These are phyloP conservation scores for Cyclostephanos invisitatus DNA, from an alignment of 108 stramenopile genomes.

Conservation along the genomic window DNA sequence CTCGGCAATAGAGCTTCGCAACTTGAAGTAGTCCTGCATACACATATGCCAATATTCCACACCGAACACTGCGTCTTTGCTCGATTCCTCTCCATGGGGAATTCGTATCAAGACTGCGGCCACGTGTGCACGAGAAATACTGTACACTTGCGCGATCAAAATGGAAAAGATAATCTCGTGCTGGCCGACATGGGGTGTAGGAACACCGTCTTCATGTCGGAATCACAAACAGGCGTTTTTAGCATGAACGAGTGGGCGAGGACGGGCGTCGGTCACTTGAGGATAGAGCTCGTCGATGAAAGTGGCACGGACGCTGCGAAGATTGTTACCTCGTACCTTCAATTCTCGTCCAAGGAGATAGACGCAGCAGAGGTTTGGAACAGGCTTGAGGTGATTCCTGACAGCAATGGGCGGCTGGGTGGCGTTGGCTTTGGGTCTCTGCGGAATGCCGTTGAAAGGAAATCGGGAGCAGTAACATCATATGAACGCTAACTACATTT, in stretches of 20 bases:
- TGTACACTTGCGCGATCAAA: constrained; percentile 73
- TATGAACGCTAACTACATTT: constrained; percentile 4
- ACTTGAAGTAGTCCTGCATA: constrained; percentile 72
- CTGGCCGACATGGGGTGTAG: constrained; percentile 85
- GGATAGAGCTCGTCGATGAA: constrained; percentile 82
- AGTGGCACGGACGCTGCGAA: constrained; percentile 40
- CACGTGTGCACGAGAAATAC: constrained; percentile 77
- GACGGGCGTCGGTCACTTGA: constrained; percentile 54
- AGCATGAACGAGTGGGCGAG: constrained; percentile 54
- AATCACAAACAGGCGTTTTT: constrained; percentile 68
- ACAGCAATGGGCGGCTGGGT: constrained; percentile 12
- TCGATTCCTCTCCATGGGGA: constrained; percentile 66
- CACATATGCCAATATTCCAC: constrained; percentile 80
- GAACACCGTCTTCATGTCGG: constrained; percentile 76
- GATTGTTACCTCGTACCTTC: constrained; percentile 55
- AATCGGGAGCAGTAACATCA: constrained; percentile 13
- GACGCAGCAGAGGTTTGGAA: constrained; percentile 25
- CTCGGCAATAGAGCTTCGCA: constrained; percentile 34
- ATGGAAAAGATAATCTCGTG: constrained; percentile 72
- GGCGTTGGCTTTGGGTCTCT: constrained; percentile 17
- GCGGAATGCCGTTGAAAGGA: constrained; percentile 16
- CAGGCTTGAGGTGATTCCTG: constrained; percentile 10
- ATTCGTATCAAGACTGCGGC: constrained; percentile 79
- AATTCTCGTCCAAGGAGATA: constrained; percentile 39
- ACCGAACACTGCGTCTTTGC: constrained; percentile 83